phyloP scores from a whole-genome alignment of 169 alveolate species.

The Toxoplasma gondii region DNA sequence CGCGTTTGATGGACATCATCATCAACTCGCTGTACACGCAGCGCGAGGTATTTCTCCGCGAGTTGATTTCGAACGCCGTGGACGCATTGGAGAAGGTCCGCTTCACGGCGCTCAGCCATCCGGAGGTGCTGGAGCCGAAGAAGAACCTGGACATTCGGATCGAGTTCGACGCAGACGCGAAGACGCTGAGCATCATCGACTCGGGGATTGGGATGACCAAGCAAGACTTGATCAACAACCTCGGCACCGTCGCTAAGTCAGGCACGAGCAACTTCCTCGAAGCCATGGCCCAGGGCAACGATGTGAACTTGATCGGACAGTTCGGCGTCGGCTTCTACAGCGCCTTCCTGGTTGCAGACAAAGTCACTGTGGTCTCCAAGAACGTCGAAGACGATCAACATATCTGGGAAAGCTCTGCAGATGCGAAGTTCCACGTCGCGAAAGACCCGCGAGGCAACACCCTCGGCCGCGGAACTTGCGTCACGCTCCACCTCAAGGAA shows the following conservation, averaged over 20 bases:
- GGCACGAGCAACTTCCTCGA: slow-evolving; percentile 96
- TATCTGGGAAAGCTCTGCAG: slow-evolving; percentile 98
- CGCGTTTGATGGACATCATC: slow-evolving; percentile 98
- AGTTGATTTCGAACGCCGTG: slow-evolving; percentile 97
- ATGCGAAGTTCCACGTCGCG: slow-evolving; percentile 92
- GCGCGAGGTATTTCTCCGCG: slow-evolving; percentile 97
- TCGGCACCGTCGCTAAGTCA: slow-evolving; percentile 99
- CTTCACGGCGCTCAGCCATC: background rate
- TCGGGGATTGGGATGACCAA: slow-evolving; percentile 99
- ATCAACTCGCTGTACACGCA: slow-evolving; percentile 98
- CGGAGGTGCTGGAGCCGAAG: slow-evolving; percentile 58
- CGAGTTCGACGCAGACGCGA: slow-evolving; percentile 92
- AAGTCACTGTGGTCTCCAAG: slow-evolving; percentile 96
- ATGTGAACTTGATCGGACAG: slow-evolving; percentile 98
- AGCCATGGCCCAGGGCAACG: slow-evolving; percentile 93
- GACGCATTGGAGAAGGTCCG: slow-evolving; percentile 94
- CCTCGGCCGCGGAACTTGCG: slow-evolving; percentile 97
- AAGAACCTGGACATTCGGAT: slow-evolving; percentile 93
- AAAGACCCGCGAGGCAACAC: slow-evolving; percentile 97
- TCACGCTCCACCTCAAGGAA: slow-evolving; percentile 96
- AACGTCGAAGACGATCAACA: slow-evolving; percentile 93
- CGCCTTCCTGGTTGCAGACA: slow-evolving; percentile 98
- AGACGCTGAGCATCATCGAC: slow-evolving; percentile 95
- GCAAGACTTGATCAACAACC: slow-evolving; percentile 96
- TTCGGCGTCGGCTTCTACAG: slow-evolving; percentile 99